Evolutionary conservation across 2,329 filamentous ascomycete species (phyloP), one percentile per base, ranked within the genome.

Genomic region (Exophiala xenobiotica): DNA sequence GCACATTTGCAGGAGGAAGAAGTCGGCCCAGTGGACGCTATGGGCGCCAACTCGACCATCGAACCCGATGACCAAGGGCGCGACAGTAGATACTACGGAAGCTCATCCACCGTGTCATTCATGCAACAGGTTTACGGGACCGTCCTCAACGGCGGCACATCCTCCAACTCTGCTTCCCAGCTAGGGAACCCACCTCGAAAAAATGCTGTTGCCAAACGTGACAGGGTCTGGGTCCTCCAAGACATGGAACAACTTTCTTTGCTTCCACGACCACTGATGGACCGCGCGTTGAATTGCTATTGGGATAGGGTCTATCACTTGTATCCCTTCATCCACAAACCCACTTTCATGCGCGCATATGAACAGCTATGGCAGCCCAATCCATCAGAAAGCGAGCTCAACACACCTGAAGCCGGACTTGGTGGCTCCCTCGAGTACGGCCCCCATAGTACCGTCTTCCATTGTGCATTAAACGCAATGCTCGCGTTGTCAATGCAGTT

Each of bases 321-420:
- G 7, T 75, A 74, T 45, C 74, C 74, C 0, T 70, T 74, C 49
- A 70, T 76, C 45, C 68, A 76, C 58, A 64, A 68, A 3, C 63
- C 65, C 0, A 66, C 66, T n/a, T 76, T 77, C 41, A 61, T 71
- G 46, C 53, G 57, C 14, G 70, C 69, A 1, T 75, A 75, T 40
- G 59, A 68, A 24, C 68, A 63, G 26, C 58, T 76, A 0, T 75
- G 72, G 71, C 52, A 55, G 6, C 57, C 65, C 12, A 59, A 57
- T 5, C 48, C 61, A 20, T 45, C 60, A 0, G 57, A 47, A 23
- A 51, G 48, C 8, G 42, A 57, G 8, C 54, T 60, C 6, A 56
- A 58, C 12, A 55, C 63, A 5, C 49, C 64, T 6, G 61, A 65
- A 4, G 63, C 71, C 6, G 72, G 71, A 0, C 61, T 74, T 3